phyloP scores from a whole-genome alignment of 78 protist species.

The Capsaspora owczarzaki region DNA sequence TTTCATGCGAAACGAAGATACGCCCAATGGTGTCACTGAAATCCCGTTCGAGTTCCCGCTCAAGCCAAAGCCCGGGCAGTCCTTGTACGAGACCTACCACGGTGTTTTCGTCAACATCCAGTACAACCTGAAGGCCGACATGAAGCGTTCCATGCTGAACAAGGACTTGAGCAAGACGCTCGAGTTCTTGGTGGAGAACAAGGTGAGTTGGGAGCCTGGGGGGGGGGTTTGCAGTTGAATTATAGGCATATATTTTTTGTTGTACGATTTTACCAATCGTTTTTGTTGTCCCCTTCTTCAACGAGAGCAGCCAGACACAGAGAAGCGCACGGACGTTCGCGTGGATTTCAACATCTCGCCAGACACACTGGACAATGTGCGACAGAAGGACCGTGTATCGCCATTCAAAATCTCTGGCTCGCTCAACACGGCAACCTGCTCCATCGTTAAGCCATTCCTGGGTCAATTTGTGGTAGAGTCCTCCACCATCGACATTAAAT shows the following conservation, averaged over 20 bases:
- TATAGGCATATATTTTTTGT: background rate
- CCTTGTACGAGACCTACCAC: slow-evolving; percentile 79
- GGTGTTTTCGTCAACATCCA: slow-evolving; percentile 74
- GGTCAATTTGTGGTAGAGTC: slow-evolving; percentile 42
- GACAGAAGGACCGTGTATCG: slow-evolving; percentile 31
- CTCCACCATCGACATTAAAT: slow-evolving; percentile 43
- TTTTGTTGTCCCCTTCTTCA: background rate
- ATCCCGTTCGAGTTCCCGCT: slow-evolving; percentile 80
- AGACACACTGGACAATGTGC: too few relatives aligned
- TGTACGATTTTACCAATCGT: background rate
- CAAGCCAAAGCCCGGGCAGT: slow-evolving; percentile 34
- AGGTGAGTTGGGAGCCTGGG: slow-evolving; percentile 2
- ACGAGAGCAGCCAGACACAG: background rate
- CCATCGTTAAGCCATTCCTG: slow-evolving; percentile 57
- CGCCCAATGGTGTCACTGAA: slow-evolving; percentile 57
- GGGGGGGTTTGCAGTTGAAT: background rate
- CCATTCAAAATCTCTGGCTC: slow-evolving; percentile 62
- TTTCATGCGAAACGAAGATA: background rate
- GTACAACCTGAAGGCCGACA: slow-evolving; percentile 47
- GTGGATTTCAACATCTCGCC: background rate
- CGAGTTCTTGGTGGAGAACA: slow-evolving; percentile 61
- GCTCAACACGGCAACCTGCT: slow-evolving; percentile 37
- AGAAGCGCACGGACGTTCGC: background rate
- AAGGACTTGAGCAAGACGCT: slow-evolving; percentile 41
- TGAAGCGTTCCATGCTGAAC: slow-evolving; percentile 53